Evolutionary conservation across 345 rosid genomes (phyloP).

Genomic region (Boechera divaricarpa): DNA sequence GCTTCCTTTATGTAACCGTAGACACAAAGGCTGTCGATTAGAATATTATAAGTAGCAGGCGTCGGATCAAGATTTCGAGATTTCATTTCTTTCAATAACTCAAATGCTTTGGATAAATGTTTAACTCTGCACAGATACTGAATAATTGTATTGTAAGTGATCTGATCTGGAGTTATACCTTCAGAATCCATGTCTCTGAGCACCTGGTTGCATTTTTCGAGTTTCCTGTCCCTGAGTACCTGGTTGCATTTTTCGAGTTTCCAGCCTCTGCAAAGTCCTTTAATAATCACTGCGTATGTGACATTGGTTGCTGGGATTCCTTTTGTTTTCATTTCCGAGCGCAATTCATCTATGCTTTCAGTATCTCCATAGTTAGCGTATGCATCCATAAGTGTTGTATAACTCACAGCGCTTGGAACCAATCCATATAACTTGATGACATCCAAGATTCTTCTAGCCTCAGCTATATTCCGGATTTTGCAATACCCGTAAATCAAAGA

Average conservation of each 20-base stretch:
- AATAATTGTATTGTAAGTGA: slow-evolving; percentile 66
- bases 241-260: slow-evolving; percentile 47
- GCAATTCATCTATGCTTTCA: slow-evolving; percentile 48
- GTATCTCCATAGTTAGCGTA: slow-evolving; percentile 59
- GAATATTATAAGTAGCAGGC: slow-evolving; percentile 61
- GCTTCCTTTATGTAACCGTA: slow-evolving; percentile 54
- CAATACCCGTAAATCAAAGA: slow-evolving; percentile 69
- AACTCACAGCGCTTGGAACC: slow-evolving; percentile 63
- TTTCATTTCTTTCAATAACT: slow-evolving; percentile 54
- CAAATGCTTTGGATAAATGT: slow-evolving; percentile 52
- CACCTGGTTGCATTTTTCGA: slow-evolving; percentile 49
- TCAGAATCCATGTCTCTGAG: slow-evolving; percentile 57
- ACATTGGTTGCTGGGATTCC: slow-evolving; percentile 54
- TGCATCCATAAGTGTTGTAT: slow-evolving; percentile 79
- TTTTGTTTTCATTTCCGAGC: slow-evolving; percentile 56
- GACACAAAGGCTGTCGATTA: slow-evolving; percentile 65
- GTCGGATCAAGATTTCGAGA: slow-evolving; percentile 56
- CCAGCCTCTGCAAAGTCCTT: slow-evolving; percentile 60
- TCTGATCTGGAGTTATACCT: slow-evolving; percentile 65
- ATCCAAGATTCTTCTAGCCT: slow-evolving; percentile 57
- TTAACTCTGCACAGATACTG: slow-evolving; percentile 54
- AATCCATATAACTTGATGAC: slow-evolving; percentile 54
- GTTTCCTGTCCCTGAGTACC: slow-evolving; percentile 43
- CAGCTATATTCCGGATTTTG: slow-evolving; percentile 47
- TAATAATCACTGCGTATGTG: slow-evolving; percentile 70